Evolutionary conservation across 75 land plant species (phyloP).

Genomic region (Sequoiadendron giganteum): DNA sequence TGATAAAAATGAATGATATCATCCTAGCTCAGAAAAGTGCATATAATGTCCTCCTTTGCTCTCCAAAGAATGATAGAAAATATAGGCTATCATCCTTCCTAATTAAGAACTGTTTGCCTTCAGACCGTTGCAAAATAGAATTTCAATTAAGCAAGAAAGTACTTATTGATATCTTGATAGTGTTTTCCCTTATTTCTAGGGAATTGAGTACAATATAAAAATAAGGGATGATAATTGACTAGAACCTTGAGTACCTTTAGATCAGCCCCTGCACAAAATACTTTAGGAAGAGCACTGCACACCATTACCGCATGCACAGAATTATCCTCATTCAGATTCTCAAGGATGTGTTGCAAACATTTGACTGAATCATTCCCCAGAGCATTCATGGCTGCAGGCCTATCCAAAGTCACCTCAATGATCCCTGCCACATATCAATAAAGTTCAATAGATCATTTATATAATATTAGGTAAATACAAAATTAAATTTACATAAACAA

Average conservation of each 20-base stretch:
- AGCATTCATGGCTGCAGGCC: constrained; percentile 83
- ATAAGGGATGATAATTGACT: background rate
- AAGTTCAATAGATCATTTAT: background rate
- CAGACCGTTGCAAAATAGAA: too few relatives aligned
- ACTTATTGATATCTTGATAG: background rate
- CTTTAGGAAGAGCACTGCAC: constrained; percentile 75
- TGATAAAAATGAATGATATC: too few relatives aligned
- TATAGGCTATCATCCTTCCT: background rate
- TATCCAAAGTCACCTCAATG: constrained; percentile 65
- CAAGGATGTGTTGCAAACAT: constrained; percentile 54
- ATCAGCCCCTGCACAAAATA: constrained; percentile 99
- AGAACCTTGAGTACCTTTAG: constrained; percentile 63
- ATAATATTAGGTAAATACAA: background rate
- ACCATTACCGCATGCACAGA: constrained; percentile 65
- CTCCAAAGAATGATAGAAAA: too few relatives aligned
- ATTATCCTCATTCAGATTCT: constrained; percentile 49
- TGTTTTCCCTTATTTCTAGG: background rate
- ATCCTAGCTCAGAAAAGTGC: too few relatives aligned
- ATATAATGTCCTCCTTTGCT: too few relatives aligned
- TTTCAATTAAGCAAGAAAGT: too few relatives aligned
- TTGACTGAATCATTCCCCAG: constrained; percentile 76
- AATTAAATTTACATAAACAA: background rate
- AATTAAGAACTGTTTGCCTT: background rate
- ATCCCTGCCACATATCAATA: constrained; percentile 53
- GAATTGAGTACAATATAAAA: background rate